Evolutionary conservation across 805 yeast genomes (phyloP).

Genomic region (Saturnispora diversa): DNA sequence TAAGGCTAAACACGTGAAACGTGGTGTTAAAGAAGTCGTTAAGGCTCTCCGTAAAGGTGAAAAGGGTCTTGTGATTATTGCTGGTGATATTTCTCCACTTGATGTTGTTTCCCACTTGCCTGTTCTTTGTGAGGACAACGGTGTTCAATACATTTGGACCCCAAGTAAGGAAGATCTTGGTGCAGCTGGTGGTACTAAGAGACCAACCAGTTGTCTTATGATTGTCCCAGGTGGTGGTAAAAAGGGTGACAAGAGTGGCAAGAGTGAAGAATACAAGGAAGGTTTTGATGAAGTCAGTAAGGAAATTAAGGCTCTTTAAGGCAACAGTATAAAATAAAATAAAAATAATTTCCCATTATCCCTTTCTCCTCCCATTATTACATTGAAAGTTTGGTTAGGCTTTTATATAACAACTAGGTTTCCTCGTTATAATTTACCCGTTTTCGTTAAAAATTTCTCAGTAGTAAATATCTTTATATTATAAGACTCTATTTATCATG

Average conservation of each 20-base stretch:
- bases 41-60: conserved; percentile 97
- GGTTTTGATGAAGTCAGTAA: conserved; percentile 87
- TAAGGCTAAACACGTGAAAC: conserved; percentile 93
- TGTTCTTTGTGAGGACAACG: conserved; percentile 88
- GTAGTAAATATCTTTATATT: not conserved
- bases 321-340: not conserved
- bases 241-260: conserved; percentile 52
- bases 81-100: conserved; percentile 96
- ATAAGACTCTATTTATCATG: no score
- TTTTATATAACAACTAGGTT: not conserved
- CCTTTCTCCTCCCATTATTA: no score
- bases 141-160: conserved; percentile 86
- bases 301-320: conserved; percentile 55
- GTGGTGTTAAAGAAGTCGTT: conserved; percentile 98
- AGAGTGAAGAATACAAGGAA: conserved; percentile 85
- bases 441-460: not conserved
- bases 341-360: not conserved
- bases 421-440: no score
- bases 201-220: conserved; percentile 98
- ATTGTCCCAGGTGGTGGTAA: conserved; percentile 92
- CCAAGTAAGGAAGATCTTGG: conserved; percentile 98
- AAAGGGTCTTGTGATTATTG: conserved; percentile 91
- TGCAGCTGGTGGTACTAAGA: conserved; percentile 97
- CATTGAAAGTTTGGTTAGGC: not conserved
- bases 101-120: conserved; percentile 97